phyloP scores from a whole-genome alignment of 2,329 filamentous ascomycete genomes.

The Herpotrichia juniperi region DNA sequence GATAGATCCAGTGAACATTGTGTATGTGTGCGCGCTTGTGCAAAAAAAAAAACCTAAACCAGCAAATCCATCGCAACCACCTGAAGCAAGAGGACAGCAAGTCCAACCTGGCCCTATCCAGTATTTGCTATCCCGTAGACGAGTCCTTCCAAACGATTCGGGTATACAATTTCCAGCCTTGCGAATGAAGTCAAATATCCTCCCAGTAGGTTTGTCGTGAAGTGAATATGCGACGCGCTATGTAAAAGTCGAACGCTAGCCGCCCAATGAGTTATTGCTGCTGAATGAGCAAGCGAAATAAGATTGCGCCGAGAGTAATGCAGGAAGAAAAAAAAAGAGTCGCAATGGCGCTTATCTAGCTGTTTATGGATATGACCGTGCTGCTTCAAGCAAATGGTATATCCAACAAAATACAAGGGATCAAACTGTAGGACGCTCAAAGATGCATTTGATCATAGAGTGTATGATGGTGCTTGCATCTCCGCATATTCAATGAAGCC shows the following conservation, averaged over 20 bases:
- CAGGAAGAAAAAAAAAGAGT: background rate
- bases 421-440: background rate
- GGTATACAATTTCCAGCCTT: conserved; percentile 5
- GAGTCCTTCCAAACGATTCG: background rate
- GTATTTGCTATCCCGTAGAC: background rate
- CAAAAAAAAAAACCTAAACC: background rate
- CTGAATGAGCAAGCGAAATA: background rate
- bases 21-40: background rate
- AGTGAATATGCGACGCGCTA: background rate
- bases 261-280: conserved; percentile 17
- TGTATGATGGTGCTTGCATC: background rate
- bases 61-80: background rate
- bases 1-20: background rate
- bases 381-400: background rate
- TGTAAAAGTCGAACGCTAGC: conserved; percentile 21
- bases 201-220: background rate
- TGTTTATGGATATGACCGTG: background rate
- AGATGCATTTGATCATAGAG: background rate
- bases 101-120: background rate
- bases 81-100: background rate
- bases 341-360: background rate
- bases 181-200: conserved; percentile 3
- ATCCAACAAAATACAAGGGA: conserved; percentile 2
- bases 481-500: conserved; percentile 13
- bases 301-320: conserved; percentile 7